Conservation (phyloP, 805 yeast genomes). For the Kluyveromyces aestuarii region DNA sequence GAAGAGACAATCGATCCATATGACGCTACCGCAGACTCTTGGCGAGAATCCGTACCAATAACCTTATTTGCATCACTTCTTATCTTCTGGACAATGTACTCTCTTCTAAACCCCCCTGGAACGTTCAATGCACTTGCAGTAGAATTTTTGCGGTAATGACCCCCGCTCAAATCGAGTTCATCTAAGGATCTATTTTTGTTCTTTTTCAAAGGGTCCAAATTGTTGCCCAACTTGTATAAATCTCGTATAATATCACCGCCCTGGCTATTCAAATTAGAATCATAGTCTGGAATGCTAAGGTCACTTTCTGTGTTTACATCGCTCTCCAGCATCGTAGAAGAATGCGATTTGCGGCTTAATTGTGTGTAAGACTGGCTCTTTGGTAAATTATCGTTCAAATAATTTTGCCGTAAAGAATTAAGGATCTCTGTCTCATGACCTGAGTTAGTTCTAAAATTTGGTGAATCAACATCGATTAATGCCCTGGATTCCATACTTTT, state of each 20-base stretch:
- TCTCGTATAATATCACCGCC: constrained; percentile 34
- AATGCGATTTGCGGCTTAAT: background rate
- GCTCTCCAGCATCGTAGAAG: background rate
- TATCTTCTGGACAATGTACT: constrained; percentile 41
- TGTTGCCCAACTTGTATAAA: constrained; percentile 22
- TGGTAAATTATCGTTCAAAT: constrained; percentile 12
- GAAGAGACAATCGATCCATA: constrained; percentile 4
- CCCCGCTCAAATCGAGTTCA: constrained; percentile 15
- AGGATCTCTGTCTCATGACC: constrained; percentile 23
- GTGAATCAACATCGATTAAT: constrained; percentile 22
- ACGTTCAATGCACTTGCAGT: constrained; percentile 60
- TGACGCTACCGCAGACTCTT: constrained; percentile 3
- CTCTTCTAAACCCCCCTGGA: constrained; percentile 80
- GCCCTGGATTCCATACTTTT: constrained; percentile 19
- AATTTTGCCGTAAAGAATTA: constrained; percentile 25
- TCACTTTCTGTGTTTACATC: constrained; percentile 1
- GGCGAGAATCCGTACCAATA: constrained; percentile 7
- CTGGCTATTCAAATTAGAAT: constrained; percentile 14
- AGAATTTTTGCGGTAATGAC: constrained; percentile 43
- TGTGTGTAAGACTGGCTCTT: background rate
- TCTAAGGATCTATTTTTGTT: constrained; percentile 17
- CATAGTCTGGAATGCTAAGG: constrained; percentile 7
- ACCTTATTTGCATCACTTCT: constrained; percentile 12
- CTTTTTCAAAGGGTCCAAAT: constrained; percentile 4
- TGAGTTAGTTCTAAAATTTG: constrained; percentile 21